Conservation (phyloP, 805 yeast genomes). For the Yarrowia sp. region DNA sequence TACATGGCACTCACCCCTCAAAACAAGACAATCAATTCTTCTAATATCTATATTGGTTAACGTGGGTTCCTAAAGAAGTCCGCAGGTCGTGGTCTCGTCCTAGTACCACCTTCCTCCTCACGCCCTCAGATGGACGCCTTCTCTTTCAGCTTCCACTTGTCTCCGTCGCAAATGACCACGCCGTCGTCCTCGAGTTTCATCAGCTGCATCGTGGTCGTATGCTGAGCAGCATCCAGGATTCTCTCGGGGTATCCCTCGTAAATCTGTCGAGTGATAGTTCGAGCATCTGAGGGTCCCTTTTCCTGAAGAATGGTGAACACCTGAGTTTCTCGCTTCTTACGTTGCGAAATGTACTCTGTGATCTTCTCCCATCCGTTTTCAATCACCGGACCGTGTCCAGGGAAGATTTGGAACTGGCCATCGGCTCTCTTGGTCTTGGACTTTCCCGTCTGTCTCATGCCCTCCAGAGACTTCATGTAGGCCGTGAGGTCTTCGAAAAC, state of each 20-base stretch:
- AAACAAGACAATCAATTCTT: too few species aligned
- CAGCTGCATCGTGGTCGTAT: constrained; percentile 45
- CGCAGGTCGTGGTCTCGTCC: too few species aligned
- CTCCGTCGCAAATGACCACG: constrained; percentile 24
- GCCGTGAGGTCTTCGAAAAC: constrained; percentile 48
- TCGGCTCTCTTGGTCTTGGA: constrained; percentile 13
- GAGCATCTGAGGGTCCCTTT: constrained; percentile 35
- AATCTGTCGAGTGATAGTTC: constrained; percentile 44
- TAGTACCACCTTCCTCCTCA: not conserved
- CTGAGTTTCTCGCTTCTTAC: constrained; percentile 49
- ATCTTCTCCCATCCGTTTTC: constrained; percentile 48
- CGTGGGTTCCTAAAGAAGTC: too few species aligned
- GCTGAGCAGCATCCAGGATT: constrained; percentile 48
- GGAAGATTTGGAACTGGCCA: constrained; percentile 45
- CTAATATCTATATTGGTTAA: constrained; percentile 8
- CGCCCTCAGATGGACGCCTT: constrained; percentile 14
- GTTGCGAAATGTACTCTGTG: constrained; percentile 49
- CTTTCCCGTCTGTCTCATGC: constrained; percentile 44
- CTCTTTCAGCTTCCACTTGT: not conserved
- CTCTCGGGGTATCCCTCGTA: constrained; percentile 46
- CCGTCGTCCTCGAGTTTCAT: constrained; percentile 48
- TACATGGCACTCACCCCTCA: too few species aligned
- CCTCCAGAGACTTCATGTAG: constrained; percentile 47
- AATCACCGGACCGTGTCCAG: constrained; percentile 52
- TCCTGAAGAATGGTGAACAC: constrained; percentile 43